Evolutionary conservation across 495 filamentous ascomycete species (phyloP).

Genomic region (Hyaloscypha variabilis): DNA sequence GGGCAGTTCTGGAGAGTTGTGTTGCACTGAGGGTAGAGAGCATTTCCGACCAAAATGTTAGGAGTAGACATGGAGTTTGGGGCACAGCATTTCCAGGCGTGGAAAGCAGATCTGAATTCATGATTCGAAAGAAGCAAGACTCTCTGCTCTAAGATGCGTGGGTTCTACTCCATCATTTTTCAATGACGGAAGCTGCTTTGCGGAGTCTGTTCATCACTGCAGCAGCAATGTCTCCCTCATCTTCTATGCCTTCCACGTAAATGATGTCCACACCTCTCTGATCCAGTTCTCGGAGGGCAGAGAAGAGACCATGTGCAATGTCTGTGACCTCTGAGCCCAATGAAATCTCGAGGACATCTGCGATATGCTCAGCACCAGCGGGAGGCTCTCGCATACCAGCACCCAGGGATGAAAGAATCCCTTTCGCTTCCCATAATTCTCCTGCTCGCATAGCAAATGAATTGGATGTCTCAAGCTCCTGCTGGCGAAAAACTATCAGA

Average conservation of each 20-base stretch:
- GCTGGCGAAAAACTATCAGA: conserved; percentile 15
- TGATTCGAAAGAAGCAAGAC: background rate
- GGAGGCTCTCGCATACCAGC: no score
- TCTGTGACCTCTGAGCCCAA: conserved; percentile 69
- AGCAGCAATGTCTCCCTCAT: conserved; percentile 81
- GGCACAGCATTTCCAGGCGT: conserved; percentile 21
- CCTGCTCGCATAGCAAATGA: conserved; percentile 35
- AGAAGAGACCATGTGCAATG: conserved; percentile 86
- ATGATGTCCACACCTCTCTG: conserved; percentile 78
- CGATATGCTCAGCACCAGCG: conserved; percentile 27
- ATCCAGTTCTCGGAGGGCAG: conserved; percentile 84
- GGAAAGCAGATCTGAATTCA: conserved; percentile 15
- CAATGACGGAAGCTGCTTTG: conserved; percentile 53
- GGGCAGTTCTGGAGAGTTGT: background rate
- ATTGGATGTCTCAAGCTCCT: conserved; percentile 21
- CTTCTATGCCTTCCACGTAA: conserved; percentile 86
- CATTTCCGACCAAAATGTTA: conserved; percentile 7
- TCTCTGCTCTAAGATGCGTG: conserved; percentile 1
- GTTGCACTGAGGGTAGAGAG: background rate
- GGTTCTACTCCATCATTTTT: conserved; percentile 8
- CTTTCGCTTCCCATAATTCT: conserved; percentile 30
- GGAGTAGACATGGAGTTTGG: conserved; percentile 21
- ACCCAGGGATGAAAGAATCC: no score
- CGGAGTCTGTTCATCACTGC: conserved; percentile 83
- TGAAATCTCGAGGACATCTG: conserved; percentile 56